Conservation (phyloP, 2,329 filamentous ascomycete genomes). For the Fusarium napiforme region DNA sequence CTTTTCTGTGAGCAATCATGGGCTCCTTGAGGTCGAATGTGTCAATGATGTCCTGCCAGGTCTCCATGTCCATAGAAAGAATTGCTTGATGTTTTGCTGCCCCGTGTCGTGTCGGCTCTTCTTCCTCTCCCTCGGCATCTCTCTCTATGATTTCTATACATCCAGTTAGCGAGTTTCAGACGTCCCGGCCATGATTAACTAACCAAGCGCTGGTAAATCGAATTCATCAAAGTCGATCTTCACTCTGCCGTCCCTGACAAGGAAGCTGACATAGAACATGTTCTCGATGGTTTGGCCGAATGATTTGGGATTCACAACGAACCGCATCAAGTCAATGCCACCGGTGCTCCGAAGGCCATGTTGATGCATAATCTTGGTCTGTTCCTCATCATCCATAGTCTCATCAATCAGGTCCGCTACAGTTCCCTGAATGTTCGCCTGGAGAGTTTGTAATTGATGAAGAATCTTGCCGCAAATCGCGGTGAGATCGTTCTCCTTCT, state of each 20-base stretch:
- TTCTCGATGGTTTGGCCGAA: constrained; percentile 98
- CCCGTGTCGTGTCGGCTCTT: constrained; percentile 59
- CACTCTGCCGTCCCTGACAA: constrained; percentile 86
- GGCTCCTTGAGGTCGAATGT: constrained; percentile 80
- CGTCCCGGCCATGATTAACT: constrained; percentile 50
- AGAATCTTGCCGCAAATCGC: constrained; percentile 81
- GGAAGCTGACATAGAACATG: constrained; percentile 94
- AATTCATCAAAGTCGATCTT: constrained; percentile 78
- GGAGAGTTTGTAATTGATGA: constrained; percentile 64
- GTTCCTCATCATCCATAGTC: constrained; percentile 59
- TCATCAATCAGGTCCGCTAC: constrained; percentile 58
- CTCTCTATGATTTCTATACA: constrained; percentile 50
- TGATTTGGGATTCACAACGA: constrained; percentile 87
- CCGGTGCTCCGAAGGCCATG: constrained; percentile 74
- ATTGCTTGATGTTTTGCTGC: constrained; percentile 84
- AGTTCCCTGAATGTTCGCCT: constrained; percentile 59
- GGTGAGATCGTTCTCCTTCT: constrained; percentile 83
- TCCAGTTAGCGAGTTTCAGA: constrained; percentile 29
- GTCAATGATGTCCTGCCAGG: constrained; percentile 81
- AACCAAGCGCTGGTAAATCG: constrained; percentile 82
- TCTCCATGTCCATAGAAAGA: constrained; percentile 85
- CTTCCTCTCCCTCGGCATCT: constrained; percentile 59
- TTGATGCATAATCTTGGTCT: constrained; percentile 67
- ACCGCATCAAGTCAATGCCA: constrained; percentile 83
- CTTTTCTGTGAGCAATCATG: constrained; percentile 85